These are phyloP conservation scores for Phytophthora tentaculata DNA, from an alignment of 352 stramenopile species.

Conservation along the genomic window DNA sequence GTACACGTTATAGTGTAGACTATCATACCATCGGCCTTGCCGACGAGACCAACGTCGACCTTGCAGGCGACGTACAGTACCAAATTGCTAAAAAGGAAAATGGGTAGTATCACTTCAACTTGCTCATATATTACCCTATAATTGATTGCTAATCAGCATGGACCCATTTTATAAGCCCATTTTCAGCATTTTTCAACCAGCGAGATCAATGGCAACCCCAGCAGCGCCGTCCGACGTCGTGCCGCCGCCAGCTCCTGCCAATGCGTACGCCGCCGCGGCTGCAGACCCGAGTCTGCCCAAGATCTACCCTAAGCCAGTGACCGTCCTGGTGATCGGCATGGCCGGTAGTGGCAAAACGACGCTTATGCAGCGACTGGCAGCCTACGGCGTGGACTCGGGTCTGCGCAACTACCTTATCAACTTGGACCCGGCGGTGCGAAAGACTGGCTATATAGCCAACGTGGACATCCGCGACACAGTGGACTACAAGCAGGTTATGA, in stretches of 20 bases:
- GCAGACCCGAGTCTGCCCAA: slow-evolving; percentile 44
- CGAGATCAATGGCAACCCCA: slow-evolving; percentile 36
- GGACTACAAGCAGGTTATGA: slow-evolving; percentile 99
- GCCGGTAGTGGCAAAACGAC: slow-evolving; percentile 97
- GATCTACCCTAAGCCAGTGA: slow-evolving; percentile 75
- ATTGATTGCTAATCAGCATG: neutral
- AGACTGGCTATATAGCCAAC: slow-evolving; percentile 95
- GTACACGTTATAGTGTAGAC: slow-evolving; percentile 37
- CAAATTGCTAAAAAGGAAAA: neutral
- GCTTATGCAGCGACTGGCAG: slow-evolving; percentile 90
- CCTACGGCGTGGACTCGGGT: slow-evolving; percentile 69
- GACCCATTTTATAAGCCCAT: slow-evolving; percentile 11
- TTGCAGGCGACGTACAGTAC: slow-evolving; percentile 11
- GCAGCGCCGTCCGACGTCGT: slow-evolving; percentile 11
- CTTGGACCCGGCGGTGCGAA: slow-evolving; percentile 97
- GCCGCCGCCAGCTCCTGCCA: slow-evolving; percentile 23
- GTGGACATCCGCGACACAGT: slow-evolving; percentile 99
- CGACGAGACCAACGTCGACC: slow-evolving; percentile 14
- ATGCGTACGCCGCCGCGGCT: slow-evolving; percentile 23
- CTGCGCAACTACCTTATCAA: slow-evolving; percentile 97
- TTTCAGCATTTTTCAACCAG: slow-evolving; percentile 18
- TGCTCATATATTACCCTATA: slow-evolving; percentile 8
- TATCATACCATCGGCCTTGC: neutral
- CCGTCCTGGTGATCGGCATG: slow-evolving; percentile 95
- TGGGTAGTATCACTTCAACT: slow-evolving; percentile 24